Evolutionary conservation across 1,284 basidiomycete genomes (phyloP).

Genomic region (Sanghuangporus baumii): DNA sequence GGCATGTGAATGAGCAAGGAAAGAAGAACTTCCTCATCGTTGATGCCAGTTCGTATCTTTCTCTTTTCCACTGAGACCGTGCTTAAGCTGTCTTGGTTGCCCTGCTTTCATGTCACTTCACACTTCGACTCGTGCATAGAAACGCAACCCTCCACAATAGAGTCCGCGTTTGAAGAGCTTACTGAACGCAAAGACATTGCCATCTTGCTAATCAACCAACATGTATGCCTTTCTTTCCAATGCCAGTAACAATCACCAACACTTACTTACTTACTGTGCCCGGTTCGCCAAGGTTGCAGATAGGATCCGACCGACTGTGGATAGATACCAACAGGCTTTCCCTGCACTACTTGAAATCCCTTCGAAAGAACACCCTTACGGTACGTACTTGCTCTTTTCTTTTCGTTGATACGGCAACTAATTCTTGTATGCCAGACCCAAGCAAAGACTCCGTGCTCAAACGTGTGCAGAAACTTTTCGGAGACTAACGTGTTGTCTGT

Average conservation of each 20-base stretch:
- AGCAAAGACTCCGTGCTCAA: slow-evolving; percentile 96
- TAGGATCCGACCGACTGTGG: slow-evolving; percentile 92
- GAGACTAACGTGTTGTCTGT: slow-evolving; percentile 52
- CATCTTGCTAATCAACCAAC: slow-evolving; percentile 95
- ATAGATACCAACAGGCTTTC: slow-evolving; percentile 94
- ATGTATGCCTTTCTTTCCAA: slow-evolving; percentile 48
- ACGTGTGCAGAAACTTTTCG: slow-evolving; percentile 94
- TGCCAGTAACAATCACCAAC: neutral
- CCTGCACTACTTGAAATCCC: slow-evolving; percentile 97
- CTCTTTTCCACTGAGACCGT: neutral
- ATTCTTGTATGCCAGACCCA: slow-evolving; percentile 61
- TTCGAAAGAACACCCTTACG: slow-evolving; percentile 90
- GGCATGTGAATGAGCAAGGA: slow-evolving; percentile 81
- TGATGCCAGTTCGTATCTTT: slow-evolving; percentile 65
- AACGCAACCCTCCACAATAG: slow-evolving; percentile 84
- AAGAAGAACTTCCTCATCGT: slow-evolving; percentile 97
- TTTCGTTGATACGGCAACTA: neutral
- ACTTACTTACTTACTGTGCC: slow-evolving; percentile 9
- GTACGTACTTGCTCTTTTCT: slow-evolving; percentile 36
- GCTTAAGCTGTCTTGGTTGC: neutral
- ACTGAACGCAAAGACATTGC: slow-evolving; percentile 91
- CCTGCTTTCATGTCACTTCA: neutral
- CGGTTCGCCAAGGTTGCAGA: slow-evolving; percentile 71
- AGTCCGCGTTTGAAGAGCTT: slow-evolving; percentile 87
- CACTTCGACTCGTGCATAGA: slow-evolving; percentile 41